phyloP scores from a whole-genome alignment of 1,284 basidiomycete genomes.

The Marasmius fiardii region DNA sequence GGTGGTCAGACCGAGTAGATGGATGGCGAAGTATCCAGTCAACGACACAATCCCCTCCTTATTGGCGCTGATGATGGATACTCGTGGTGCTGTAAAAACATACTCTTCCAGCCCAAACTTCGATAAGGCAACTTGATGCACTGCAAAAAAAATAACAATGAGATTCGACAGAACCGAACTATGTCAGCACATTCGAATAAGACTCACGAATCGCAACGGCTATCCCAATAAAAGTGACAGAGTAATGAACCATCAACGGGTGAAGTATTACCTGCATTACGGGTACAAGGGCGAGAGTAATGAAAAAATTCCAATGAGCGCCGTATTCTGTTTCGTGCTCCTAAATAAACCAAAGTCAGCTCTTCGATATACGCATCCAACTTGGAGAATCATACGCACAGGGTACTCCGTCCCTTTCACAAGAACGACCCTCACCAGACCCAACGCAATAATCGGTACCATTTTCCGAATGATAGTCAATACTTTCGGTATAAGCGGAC shows the following conservation, averaged over 20 bases:
- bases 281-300: slow-evolving; percentile 85
- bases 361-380: slow-evolving; percentile 8
- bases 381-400: slow-evolving; percentile 40
- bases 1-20: slow-evolving; percentile 79
- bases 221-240: slow-evolving; percentile 66
- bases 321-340: slow-evolving; percentile 98
- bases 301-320: slow-evolving; percentile 98
- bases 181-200: not conserved
- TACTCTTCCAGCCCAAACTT: slow-evolving; percentile 55
- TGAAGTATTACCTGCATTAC: slow-evolving; percentile 70
- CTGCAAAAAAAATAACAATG: too few relatives aligned
- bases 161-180: not conserved
- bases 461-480: slow-evolving; percentile 49
- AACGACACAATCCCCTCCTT: slow-evolving; percentile 90
- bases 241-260: slow-evolving; percentile 54
- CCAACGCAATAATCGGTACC: slow-evolving; percentile 72
- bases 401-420: slow-evolving; percentile 96
- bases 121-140: slow-evolving; percentile 67
- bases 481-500: slow-evolving; percentile 51
- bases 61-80: slow-evolving; percentile 72
- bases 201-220: slow-evolving; percentile 59
- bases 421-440: slow-evolving; percentile 74
- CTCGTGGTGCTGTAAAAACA: slow-evolving; percentile 62
- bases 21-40: slow-evolving; percentile 85
- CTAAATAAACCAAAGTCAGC: slow-evolving; percentile 39